Evolutionary conservation across 495 filamentous ascomycete genomes (phyloP).

Genomic region (Niebla homalea): DNA sequence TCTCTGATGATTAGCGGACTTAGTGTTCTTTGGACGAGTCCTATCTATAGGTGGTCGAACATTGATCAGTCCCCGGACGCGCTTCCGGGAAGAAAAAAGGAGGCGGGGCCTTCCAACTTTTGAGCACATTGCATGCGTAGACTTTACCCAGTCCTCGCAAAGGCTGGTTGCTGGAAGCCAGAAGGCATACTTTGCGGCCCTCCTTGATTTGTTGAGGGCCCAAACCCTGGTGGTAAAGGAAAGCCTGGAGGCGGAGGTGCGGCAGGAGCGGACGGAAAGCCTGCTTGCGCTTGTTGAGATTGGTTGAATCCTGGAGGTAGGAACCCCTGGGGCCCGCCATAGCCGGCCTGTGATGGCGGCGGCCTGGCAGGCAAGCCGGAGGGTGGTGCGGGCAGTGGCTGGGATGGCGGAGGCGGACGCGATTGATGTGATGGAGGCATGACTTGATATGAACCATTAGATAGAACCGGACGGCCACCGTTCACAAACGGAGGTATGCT

Average conservation of each 20-base stretch:
- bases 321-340: slow-evolving; percentile 63
- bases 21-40: no score
- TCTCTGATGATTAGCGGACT: no score
- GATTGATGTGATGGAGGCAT: slow-evolving; percentile 29
- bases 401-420: slow-evolving; percentile 28
- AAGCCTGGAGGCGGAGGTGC: slow-evolving; percentile 42
- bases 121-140: background rate
- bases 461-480: slow-evolving; percentile 22
- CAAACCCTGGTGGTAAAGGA: slow-evolving; percentile 39
- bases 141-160: slow-evolving; percentile 30
- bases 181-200: slow-evolving; percentile 32
- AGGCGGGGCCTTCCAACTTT: no score
- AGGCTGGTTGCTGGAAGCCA: slow-evolving; percentile 37
- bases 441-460: slow-evolving; percentile 26
- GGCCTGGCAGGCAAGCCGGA: slow-evolving; percentile 68
- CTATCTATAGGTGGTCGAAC: no score
- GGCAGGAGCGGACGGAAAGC: slow-evolving; percentile 24
- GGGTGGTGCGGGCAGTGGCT: slow-evolving; percentile 49
- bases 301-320: slow-evolving; percentile 41
- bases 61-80: no score
- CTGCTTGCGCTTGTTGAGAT: slow-evolving; percentile 24
- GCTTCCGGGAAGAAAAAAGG: no score
- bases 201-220: slow-evolving; percentile 24
- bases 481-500: slow-evolving; percentile 25
- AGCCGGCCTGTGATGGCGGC: slow-evolving; percentile 63